Evolutionary conservation across 495 filamentous ascomycete genomes (phyloP).

Genomic region (Lophiostoma macrostomum): DNA sequence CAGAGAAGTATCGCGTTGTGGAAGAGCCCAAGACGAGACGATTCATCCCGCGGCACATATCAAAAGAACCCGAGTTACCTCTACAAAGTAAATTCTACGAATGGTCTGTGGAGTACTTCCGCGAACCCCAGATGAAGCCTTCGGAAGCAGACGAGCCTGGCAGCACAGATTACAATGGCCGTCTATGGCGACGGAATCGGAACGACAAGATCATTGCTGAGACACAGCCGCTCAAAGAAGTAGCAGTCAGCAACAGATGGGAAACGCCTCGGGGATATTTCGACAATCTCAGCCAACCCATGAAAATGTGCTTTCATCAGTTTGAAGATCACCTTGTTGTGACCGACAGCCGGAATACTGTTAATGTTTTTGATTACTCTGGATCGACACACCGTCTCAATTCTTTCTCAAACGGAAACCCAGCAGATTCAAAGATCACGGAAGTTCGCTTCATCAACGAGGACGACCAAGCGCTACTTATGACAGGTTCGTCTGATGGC

Average conservation of each 20-base stretch:
- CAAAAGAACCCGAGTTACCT: constrained; percentile 61
- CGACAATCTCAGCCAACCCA: constrained; percentile 81
- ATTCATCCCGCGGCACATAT: constrained; percentile 60
- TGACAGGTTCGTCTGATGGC: constrained; percentile 93
- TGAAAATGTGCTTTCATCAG: constrained; percentile 93
- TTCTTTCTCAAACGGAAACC: constrained; percentile 92
- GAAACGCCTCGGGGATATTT: constrained; percentile 72
- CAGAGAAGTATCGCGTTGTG: constrained; percentile 67
- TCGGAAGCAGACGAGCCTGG: constrained; percentile 95
- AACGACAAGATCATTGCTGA: constrained; percentile 89
- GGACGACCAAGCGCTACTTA: constrained; percentile 89
- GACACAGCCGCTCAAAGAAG: constrained; percentile 88
- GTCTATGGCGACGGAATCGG: constrained; percentile 86
- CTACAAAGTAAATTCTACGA: constrained; percentile 81
- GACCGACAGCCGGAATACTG: constrained; percentile 86
- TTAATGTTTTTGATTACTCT: constrained; percentile 90
- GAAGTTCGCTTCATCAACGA: constrained; percentile 97
- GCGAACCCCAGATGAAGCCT: constrained; percentile 97
- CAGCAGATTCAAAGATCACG: constrained; percentile 83
- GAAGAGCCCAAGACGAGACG: constrained; percentile 71
- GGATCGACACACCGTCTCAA: constrained; percentile 60
- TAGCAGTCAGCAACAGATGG: constrained; percentile 81
- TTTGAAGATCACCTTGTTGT: constrained; percentile 94
- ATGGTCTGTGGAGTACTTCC: constrained; percentile 98
- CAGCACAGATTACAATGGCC: constrained; percentile 93